Percentiles rank a stretch among this genome's conserved stretches.
These are phyloP conservation scores for Perilla frutescens DNA, from an alignment of 257 asterid genomes.

Conservation along the genomic window DNA sequence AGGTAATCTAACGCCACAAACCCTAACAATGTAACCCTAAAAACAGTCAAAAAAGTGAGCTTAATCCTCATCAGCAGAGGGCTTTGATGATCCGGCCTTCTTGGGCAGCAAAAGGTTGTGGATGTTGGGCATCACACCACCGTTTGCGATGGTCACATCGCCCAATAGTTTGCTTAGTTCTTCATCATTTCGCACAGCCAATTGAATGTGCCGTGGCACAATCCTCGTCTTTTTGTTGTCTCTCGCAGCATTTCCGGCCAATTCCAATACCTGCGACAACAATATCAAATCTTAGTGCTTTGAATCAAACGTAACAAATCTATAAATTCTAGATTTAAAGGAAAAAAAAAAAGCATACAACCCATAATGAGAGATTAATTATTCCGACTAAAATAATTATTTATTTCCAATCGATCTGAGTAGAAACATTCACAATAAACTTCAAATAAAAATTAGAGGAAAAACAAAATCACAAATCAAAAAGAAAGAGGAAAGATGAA, in stretches of 20 bases:
- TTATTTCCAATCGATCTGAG: too few relatives aligned
- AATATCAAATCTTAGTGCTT: background rate
- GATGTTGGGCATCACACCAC: slow-evolving; percentile 87
- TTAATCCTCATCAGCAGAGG: slow-evolving; percentile 68
- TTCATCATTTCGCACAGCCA: slow-evolving; percentile 81
- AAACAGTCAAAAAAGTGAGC: background rate
- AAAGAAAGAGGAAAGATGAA: too few relatives aligned
- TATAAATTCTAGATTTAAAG: background rate
- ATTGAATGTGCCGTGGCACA: slow-evolving; percentile 76
- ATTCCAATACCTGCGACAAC: slow-evolving; percentile 59
- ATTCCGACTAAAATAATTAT: too few relatives aligned
- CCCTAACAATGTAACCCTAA: slow-evolving; percentile 1
- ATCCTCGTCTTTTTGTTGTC: slow-evolving; percentile 86
- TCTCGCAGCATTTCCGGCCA: slow-evolving; percentile 87
- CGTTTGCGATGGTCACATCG: slow-evolving; percentile 83
- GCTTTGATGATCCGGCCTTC: slow-evolving; percentile 70
- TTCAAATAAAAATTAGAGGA: too few relatives aligned
- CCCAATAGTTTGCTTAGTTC: slow-evolving; percentile 81
- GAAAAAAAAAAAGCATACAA: too few relatives aligned
- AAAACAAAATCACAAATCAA: too few relatives aligned
- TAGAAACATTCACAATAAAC: too few relatives aligned
- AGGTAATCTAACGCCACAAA: slow-evolving; percentile 3
- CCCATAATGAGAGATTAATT: too few relatives aligned
- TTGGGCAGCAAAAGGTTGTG: slow-evolving; percentile 81
- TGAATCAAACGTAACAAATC: background rate